Conservation (phyloP, 192 early-diverging fungal genomes). For the Chytriomyces confervae region DNA sequence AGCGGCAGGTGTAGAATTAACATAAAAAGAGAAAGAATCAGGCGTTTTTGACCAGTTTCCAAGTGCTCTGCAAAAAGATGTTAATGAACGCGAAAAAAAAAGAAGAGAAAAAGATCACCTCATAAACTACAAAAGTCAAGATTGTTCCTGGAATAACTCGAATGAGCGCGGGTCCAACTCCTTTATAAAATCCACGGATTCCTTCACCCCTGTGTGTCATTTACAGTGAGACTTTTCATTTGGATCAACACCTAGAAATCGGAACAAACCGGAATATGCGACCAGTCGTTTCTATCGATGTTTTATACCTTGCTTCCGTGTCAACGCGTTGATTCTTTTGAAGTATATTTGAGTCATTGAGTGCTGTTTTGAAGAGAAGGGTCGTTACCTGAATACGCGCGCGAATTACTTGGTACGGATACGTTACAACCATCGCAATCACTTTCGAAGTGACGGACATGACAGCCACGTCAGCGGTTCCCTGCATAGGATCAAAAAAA, state of each 20-base stretch:
- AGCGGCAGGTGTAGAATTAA: not conserved
- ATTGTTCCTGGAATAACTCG: constrained; percentile 92
- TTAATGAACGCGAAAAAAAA: not conserved
- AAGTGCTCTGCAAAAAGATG: not conserved
- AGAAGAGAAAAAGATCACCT: constrained; percentile 39
- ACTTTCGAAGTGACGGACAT: constrained; percentile 90
- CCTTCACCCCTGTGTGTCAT: constrained; percentile 68
- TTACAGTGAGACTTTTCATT: not conserved
- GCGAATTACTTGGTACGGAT: constrained; percentile 91
- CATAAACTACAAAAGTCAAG: constrained; percentile 97
- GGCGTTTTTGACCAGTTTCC: not conserved
- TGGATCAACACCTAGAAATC: constrained; percentile 1
- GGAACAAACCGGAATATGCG: constrained; percentile 65
- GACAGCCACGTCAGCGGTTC: constrained; percentile 72
- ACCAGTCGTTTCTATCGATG: constrained; percentile 67
- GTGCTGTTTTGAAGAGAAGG: no score
- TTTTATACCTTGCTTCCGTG: constrained; percentile 35
- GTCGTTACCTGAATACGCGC: constrained; percentile 74
- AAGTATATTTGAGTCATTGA: not conserved
- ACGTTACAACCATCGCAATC: constrained; percentile 84
- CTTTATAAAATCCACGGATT: constrained; percentile 87
- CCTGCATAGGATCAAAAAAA: constrained; percentile 23
- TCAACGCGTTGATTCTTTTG: constrained; percentile 47
- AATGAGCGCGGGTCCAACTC: constrained; percentile 83
- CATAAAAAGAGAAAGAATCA: not conserved